Conservation (phyloP, 2,329 filamentous ascomycete genomes). For the Paracoccidioides lutzii region DNA sequence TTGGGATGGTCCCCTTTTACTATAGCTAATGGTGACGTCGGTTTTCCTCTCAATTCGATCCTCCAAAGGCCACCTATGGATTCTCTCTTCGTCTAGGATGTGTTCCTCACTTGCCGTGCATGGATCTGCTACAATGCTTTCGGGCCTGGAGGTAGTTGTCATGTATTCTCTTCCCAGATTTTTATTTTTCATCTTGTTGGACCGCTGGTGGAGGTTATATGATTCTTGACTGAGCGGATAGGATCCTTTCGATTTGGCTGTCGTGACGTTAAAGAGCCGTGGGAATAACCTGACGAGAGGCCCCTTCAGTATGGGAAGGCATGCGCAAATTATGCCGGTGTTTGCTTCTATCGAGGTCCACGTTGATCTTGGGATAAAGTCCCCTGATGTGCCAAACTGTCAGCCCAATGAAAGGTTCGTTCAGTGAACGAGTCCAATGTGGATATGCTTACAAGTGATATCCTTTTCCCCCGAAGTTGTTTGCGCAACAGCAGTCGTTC, state of each 20-base stretch:
- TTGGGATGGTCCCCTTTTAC: background rate
- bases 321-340: constrained; percentile 24
- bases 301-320: constrained; percentile 18
- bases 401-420: background rate
- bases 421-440: constrained; percentile 6
- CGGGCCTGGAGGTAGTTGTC: background rate
- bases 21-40: background rate
- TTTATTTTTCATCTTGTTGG: background rate
- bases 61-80: background rate
- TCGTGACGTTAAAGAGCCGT: background rate
- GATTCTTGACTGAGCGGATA: background rate
- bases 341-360: constrained; percentile 26
- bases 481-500: constrained; percentile 11
- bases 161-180: background rate
- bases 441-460: constrained; percentile 10
- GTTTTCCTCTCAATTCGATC: background rate
- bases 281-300: background rate
- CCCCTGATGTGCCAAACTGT: background rate
- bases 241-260: constrained; percentile 1
- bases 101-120: background rate
- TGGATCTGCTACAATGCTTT: background rate
- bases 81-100: background rate
- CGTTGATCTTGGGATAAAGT: constrained; percentile 20
- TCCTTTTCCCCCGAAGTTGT: constrained; percentile 8
- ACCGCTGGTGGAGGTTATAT: background rate